Conservation (phyloP, 257 asterid genomes). For the Prunella vulgaris region DNA sequence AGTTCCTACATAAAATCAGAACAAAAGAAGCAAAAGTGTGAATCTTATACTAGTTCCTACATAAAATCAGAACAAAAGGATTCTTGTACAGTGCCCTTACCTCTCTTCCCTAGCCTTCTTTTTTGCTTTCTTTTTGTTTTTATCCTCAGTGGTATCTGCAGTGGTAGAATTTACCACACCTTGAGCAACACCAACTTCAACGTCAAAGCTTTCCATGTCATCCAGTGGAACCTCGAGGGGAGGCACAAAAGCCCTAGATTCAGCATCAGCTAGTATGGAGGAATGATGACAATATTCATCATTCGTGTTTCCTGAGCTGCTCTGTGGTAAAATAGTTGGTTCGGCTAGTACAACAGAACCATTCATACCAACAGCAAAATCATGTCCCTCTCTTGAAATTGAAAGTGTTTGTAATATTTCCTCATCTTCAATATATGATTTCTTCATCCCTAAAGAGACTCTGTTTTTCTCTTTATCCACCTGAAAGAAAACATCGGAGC, state of each 20-base stretch:
- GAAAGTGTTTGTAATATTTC: conserved; percentile 29
- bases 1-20: not conserved
- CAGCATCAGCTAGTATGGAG: conserved; percentile 51
- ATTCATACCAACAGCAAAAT: conserved; percentile 24
- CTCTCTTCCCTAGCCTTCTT: conserved; percentile 68
- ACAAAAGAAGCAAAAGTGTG: not conserved
- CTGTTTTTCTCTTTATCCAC: conserved; percentile 86
- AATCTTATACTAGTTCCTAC: not conserved
- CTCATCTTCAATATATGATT: conserved; percentile 52
- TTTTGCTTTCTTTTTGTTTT: conserved; percentile 43
- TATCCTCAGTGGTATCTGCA: conserved; percentile 43
- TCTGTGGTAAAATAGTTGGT: conserved; percentile 26
- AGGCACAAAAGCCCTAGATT: conserved; percentile 75
- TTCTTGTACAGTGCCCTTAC: conserved; percentile 29
- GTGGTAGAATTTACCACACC: conserved; percentile 24
- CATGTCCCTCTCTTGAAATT: conserved; percentile 24
- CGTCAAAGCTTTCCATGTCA: conserved; percentile 51
- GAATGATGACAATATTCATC: conserved; percentile 30
- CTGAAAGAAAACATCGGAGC: conserved; percentile 29
- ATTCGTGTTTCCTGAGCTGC: conserved; percentile 23
- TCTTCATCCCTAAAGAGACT: conserved; percentile 89
- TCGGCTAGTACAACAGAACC: conserved; percentile 26
- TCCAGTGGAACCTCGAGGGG: conserved; percentile 90
- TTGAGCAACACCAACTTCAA: conserved; percentile 35
- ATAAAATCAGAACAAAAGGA: conserved; percentile 15